A percentile compares a stretch with the other conserved stretches of the same genome.
These are phyloP conservation scores for Geopyxis carbonaria DNA, from an alignment of 495 filamentous ascomycete genomes.

Conservation along the genomic window DNA sequence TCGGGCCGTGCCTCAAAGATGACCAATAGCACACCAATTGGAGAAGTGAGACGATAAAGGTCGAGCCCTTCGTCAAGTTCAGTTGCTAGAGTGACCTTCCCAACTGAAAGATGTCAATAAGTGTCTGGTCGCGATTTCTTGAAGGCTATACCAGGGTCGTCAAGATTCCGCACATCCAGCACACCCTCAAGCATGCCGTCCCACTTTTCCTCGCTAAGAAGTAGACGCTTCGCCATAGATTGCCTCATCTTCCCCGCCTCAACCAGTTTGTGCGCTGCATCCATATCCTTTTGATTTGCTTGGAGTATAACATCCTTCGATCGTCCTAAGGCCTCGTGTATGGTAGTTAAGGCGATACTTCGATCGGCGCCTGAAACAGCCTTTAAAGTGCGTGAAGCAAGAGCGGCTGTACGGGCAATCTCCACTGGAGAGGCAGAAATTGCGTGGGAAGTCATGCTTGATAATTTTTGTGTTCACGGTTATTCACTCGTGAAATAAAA, in stretches of 20 bases:
- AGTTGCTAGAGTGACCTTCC: constrained; percentile 65
- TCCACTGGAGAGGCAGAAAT: constrained; percentile 11
- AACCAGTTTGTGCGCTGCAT: constrained; percentile 51
- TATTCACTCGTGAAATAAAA: no score
- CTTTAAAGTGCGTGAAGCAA: constrained; percentile 22
- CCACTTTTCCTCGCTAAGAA: constrained; percentile 79
- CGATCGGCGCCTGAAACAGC: constrained; percentile 31
- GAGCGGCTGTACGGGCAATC: constrained; percentile 18
- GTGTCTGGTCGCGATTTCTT: neutral
- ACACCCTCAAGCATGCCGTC: constrained; percentile 97
- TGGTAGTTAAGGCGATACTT: constrained; percentile 67
- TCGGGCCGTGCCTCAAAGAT: constrained; percentile 97
- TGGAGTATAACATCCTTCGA: constrained; percentile 59
- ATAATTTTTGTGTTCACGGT: no score
- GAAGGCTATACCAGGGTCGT: constrained; percentile 55
- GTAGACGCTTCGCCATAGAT: constrained; percentile 79
- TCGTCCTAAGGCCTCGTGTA: constrained; percentile 51
- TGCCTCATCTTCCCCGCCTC: constrained; percentile 57
- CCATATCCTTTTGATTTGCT: constrained; percentile 71
- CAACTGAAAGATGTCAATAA: constrained; percentile 38
- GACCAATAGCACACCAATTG: constrained; percentile 88
- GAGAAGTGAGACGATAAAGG: constrained; percentile 73
- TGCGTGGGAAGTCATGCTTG: constrained; percentile 11
- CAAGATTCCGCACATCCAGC: constrained; percentile 65
- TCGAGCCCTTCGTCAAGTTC: constrained; percentile 74